Base-by-base conservation (phyloP, 148 eudicot genomes). In the Cornus controversa region DNA sequence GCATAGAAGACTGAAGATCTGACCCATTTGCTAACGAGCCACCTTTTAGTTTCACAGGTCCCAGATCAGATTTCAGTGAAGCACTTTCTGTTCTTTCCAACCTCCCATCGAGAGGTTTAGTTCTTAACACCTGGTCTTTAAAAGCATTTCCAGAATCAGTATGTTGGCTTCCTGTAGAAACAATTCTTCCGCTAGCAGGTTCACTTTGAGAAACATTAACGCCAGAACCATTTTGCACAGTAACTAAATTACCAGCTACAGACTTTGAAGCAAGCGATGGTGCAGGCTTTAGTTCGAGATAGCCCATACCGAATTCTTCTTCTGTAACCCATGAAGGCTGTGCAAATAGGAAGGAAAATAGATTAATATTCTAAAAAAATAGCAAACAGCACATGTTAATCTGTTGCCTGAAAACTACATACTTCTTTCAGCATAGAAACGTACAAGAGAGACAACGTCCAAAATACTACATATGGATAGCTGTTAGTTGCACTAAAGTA, bases 251-350 rank as follows among this genome's bases (percentile, higher is more conserved):
- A 40, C 45, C 45, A 77, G 86, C 70, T 57, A 79, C 62, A 77
- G 94, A 72, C 80, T 88, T 95, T 34, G 88, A 71, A 67, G 85
- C 87, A 75, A 88, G 84, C 66, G 90, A 70, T 65, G 90, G 83
- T 58, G 88, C 88, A 75, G 92, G 87, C 82, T 96, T 96, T 45
- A 93, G 65, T 45, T 93, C 99, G 84, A 96, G 84, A 84, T 85
- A 88, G 42, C 99, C 99, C 98, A 93, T 96, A 77, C 98, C 97
- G 83, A 96, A 96, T 84, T 91, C 98, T 81, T 96, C 99, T 81
- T 96, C 99, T 25, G 98, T 84, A 74, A 96, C 95, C 99, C 99
- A 96, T 25, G 95, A 93, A 37, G 94, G 81, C 99, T 96, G 92
- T 96, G 92, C 25, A 71, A 72, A 79, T 37, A 40, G 45, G 45